Evolutionary conservation across 164 flowering plant species (phyloP).

Genomic region (Amborella trichopoda): DNA sequence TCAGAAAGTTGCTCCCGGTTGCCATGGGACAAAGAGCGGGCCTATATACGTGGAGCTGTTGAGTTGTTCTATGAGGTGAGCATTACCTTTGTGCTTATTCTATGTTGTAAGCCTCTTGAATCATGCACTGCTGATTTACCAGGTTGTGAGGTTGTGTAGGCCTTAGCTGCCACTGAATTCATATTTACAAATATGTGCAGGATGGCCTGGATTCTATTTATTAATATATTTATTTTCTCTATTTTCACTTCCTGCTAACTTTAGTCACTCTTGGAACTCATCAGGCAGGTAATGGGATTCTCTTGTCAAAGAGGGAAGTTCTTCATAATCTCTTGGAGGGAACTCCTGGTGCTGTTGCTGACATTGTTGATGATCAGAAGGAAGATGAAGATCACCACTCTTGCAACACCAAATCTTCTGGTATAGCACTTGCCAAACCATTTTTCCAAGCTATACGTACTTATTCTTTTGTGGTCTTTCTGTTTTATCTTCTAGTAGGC

Average conservation of each 20-base stretch:
- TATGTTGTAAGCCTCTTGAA: neutral
- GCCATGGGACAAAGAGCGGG: constrained; percentile 70
- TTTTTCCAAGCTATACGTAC: no score
- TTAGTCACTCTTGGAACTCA: neutral
- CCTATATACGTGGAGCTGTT: constrained; percentile 64
- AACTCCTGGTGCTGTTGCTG: constrained; percentile 48
- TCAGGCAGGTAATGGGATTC: constrained; percentile 53
- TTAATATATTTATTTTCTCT: neutral
- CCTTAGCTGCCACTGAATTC: neutral
- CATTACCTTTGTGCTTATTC: neutral
- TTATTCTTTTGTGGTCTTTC: no score
- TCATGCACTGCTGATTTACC: neutral
- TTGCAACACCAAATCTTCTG: constrained; percentile 14
- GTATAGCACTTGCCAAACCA: no score
- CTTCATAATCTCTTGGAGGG: constrained; percentile 53
- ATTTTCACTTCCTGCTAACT: neutral
- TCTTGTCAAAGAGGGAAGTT: constrained; percentile 38
- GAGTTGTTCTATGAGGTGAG: constrained; percentile 84
- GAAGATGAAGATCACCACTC: constrained; percentile 17
- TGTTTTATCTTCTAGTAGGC: no score
- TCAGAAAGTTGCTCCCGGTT: constrained; percentile 66
- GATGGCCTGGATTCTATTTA: neutral
- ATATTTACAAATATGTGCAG: no score
- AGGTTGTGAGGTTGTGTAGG: neutral
- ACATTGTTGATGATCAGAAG: constrained; percentile 29